A percentile compares a stretch with the other conserved stretches of the same genome.
Conservation (phyloP, 768 basidiomycete genomes). For the Hygrocybe punicea region DNA sequence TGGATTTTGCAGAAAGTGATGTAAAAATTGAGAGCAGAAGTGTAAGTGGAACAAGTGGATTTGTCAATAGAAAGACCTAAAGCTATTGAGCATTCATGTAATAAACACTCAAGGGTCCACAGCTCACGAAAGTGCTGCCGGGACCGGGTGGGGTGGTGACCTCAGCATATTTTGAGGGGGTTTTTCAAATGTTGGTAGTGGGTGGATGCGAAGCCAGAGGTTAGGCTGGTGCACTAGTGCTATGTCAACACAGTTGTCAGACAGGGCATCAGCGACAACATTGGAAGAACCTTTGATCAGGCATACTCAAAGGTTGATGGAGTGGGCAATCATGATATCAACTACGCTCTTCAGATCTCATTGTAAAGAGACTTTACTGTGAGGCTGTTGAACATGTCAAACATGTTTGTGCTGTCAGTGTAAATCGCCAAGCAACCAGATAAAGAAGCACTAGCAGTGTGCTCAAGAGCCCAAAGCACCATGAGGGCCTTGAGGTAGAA, state of each 20-base stretch:
- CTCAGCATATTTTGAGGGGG: slow-evolving; percentile 23
- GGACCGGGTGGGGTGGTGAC: slow-evolving; percentile 11
- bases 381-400: no score
- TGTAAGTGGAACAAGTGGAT: slow-evolving; percentile 14
- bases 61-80: slow-evolving; percentile 20
- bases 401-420: no score
- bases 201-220: slow-evolving; percentile 6
- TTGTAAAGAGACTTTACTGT: slow-evolving; percentile 19
- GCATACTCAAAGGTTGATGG: slow-evolving; percentile 11
- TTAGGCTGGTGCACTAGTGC: neutral
- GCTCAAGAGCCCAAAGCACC: slow-evolving; percentile 13
- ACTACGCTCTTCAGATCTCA: slow-evolving; percentile 11
- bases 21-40: no score
- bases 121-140: slow-evolving; percentile 29
- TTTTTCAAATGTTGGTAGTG: neutral
- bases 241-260: neutral
- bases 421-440: slow-evolving; percentile 9
- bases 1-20: no score
- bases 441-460: neutral
- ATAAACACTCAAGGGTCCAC: slow-evolving; percentile 34
- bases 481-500: slow-evolving; percentile 26
- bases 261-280: slow-evolving; percentile 17
- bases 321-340: slow-evolving; percentile 11
- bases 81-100: slow-evolving; percentile 24
- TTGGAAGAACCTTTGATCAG: slow-evolving; percentile 16